Evolutionary conservation across 805 yeast species (phyloP).

Genomic region (Pichia nakasei): DNA sequence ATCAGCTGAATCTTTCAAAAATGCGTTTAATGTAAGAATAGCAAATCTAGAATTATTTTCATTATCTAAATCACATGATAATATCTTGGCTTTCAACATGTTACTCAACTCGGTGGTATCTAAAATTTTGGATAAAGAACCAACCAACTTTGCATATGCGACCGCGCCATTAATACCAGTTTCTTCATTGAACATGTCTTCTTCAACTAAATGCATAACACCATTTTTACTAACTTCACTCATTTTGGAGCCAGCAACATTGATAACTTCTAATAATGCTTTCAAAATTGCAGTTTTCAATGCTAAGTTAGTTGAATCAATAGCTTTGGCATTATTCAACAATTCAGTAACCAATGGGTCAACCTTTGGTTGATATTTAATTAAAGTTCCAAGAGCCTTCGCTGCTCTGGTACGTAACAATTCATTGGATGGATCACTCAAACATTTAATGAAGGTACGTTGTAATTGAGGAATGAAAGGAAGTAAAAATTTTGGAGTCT

Average conservation of each 20-base stretch:
- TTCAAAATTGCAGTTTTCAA: conserved; percentile 79
- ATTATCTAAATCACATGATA: conserved; percentile 35
- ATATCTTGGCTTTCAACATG: conserved; percentile 51
- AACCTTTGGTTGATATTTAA: conserved; percentile 84
- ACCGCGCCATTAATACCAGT: conserved; percentile 52
- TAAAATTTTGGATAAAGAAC: conserved; percentile 64
- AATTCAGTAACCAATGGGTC: conserved; percentile 87
- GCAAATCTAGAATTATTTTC: conserved; percentile 47
- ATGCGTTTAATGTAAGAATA: conserved; percentile 66
- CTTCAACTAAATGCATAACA: conserved; percentile 66
- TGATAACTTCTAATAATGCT: conserved; percentile 75
- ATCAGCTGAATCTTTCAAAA: conserved; percentile 66
- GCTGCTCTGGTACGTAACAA: conserved; percentile 78
- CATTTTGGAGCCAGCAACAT: conserved; percentile 70
- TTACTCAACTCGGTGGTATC: conserved; percentile 53
- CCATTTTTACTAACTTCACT: conserved; percentile 62
- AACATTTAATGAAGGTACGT: conserved; percentile 88
- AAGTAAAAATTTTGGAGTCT: conserved; percentile 83
- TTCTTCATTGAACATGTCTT: conserved; percentile 38
- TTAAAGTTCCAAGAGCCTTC: conserved; percentile 77
- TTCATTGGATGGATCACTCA: conserved; percentile 70
- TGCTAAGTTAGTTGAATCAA: conserved; percentile 42
- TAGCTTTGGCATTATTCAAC: conserved; percentile 60
- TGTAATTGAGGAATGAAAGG: conserved; percentile 97
- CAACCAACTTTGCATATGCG: conserved; percentile 71